Percentiles rank a stretch among this genome's conserved stretches.
phyloP scores from a whole-genome alignment of 202 grass and related monocot genomes.

The Digitaria exilis region DNA sequence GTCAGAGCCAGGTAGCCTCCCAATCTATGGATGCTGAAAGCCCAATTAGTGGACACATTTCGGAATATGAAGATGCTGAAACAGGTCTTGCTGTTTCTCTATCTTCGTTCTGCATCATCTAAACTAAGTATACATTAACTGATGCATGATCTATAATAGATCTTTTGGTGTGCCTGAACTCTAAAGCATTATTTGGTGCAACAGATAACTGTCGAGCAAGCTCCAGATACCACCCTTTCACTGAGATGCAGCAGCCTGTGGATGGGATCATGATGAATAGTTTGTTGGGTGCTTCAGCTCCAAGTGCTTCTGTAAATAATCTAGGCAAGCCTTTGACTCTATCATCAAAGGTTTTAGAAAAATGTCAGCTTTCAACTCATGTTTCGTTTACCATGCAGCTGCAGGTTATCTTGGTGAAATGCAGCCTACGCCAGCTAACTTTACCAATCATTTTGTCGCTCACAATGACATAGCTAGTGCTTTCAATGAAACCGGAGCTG shows the following conservation, averaged over 20 bases:
- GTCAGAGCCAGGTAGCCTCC: slow-evolving; percentile 78
- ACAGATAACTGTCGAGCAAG: slow-evolving; percentile 90
- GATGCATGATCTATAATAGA: slow-evolving; percentile 62
- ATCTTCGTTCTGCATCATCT: slow-evolving; percentile 71
- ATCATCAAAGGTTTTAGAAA: slow-evolving; percentile 15
- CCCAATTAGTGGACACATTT: slow-evolving; percentile 88
- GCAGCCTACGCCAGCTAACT: slow-evolving; percentile 49
- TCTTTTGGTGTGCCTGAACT: slow-evolving; percentile 59
- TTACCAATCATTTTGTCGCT: slow-evolving; percentile 54
- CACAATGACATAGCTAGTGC: slow-evolving; percentile 58
- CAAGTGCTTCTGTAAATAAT: slow-evolving; percentile 55
- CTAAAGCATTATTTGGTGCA: slow-evolving; percentile 92
- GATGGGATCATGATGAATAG: slow-evolving; percentile 73
- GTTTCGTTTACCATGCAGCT: slow-evolving; percentile 36
- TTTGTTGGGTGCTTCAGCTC: slow-evolving; percentile 51
- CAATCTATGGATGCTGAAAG: slow-evolving; percentile 85
- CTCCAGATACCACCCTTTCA: slow-evolving; percentile 94
- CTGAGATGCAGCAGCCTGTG: slow-evolving; percentile 93
- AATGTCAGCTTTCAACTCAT: slow-evolving; percentile 33
- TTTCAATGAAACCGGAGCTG: slow-evolving; percentile 62
- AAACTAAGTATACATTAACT: slow-evolving; percentile 49
- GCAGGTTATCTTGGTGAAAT: slow-evolving; percentile 70
- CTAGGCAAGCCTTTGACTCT: slow-evolving; percentile 55
- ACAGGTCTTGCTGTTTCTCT: slow-evolving; percentile 82
- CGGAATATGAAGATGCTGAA: slow-evolving; percentile 96